These are phyloP conservation scores for Aureobasidium subglaciale DNA, from an alignment of 2,329 filamentous ascomycete species.

Conservation along the genomic window DNA sequence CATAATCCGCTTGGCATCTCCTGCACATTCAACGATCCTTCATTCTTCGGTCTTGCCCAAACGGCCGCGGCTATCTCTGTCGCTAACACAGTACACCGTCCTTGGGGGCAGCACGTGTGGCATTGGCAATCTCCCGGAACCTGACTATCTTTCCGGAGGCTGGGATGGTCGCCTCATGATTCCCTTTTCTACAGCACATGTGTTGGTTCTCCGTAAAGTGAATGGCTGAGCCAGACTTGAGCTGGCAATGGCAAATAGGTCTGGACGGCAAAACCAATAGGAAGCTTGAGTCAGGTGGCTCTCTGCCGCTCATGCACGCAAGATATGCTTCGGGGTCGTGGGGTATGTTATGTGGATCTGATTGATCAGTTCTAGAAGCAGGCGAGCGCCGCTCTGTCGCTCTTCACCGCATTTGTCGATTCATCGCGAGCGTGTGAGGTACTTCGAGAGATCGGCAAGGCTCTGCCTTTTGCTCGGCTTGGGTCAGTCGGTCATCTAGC, in stretches of 20 bases:
- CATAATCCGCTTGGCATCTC: neutral
- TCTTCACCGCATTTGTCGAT: neutral
- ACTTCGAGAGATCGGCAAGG: neutral
- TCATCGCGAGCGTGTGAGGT: neutral
- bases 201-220: neutral
- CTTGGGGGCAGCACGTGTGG: neutral
- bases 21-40: conserved; percentile 1
- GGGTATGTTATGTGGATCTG: neutral
- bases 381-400: conserved; percentile 2
- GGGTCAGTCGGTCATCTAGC: conserved; percentile 2
- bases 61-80: neutral
- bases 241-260: neutral
- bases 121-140: neutral
- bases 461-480: conserved; percentile 7
- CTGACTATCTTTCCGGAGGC: neutral
- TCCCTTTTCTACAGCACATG: neutral
- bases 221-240: conserved; percentile 10
- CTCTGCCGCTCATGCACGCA: neutral
- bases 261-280: neutral
- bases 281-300: conserved; percentile 7
- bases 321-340: neutral
- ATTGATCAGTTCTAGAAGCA: conserved; percentile 11
- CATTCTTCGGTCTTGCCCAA: conserved; percentile 8
- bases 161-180: neutral
- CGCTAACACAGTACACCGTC: neutral